Evolutionary conservation across 108 stramenopile genomes (phyloP).

Genomic region (Epipyxis sp.): DNA sequence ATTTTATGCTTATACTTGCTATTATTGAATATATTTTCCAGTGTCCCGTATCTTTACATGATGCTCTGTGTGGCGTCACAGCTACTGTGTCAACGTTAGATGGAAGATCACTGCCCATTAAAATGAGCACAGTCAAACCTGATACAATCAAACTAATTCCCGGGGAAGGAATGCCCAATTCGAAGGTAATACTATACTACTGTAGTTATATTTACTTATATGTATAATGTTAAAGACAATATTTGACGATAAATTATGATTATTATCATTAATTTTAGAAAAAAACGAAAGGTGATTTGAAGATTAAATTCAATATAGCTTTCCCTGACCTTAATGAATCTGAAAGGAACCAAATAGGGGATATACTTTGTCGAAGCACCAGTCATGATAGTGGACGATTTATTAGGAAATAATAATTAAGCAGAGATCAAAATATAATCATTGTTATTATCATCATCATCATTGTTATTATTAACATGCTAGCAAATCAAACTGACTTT

Average conservation of each 20-base stretch:
- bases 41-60: conserved; percentile 26
- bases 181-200: conserved; percentile 6
- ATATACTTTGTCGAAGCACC: too few species aligned
- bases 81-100: conserved; percentile 15
- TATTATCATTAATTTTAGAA: too few species aligned
- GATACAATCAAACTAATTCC: conserved; percentile 30
- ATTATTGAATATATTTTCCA: background rate
- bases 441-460: too few species aligned
- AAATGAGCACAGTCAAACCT: background rate
- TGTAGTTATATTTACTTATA: conserved; percentile 19
- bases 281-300: conserved; percentile 7
- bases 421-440: too few species aligned
- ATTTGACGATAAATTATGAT: conserved; percentile 26
- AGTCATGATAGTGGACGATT: too few species aligned
- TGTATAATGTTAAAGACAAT: background rate
- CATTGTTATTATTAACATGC: too few species aligned
- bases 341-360: conserved; percentile 13
- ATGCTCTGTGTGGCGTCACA: conserved; percentile 23
- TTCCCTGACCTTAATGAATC: conserved; percentile 34
- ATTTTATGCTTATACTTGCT: background rate
- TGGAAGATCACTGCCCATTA: conserved; percentile 5
- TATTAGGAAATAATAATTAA: too few species aligned
- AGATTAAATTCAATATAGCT: conserved; percentile 35
- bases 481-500: too few species aligned
- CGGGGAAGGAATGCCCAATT: conserved; percentile 34